A percentile compares a stretch with the other conserved stretches of the same genome.
phyloP scores from a whole-genome alignment of 2,329 filamentous ascomycete genomes.

The Penicillium freii region DNA sequence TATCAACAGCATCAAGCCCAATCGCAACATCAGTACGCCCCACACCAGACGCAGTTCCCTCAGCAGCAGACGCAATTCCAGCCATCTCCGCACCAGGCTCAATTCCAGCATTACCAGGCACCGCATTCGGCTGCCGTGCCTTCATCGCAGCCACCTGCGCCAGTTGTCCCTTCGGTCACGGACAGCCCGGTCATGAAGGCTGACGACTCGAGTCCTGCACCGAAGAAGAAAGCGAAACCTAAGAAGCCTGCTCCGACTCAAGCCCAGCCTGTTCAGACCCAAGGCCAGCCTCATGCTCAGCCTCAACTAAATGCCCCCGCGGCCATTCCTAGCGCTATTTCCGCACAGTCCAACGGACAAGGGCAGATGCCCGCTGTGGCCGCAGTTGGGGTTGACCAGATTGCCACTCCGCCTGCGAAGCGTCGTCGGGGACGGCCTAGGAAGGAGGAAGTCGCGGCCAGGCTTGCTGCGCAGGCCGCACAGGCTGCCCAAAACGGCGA shows the following conservation, averaged over 20 bases:
- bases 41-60: constrained; percentile 22
- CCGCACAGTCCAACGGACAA: constrained; percentile 19
- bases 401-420: constrained; percentile 11
- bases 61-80: constrained; percentile 15
- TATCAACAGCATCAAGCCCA: constrained; percentile 22
- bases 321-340: not conserved
- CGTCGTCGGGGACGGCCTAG: constrained; percentile 27
- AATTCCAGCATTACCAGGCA: constrained; percentile 25
- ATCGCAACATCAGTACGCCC: constrained; percentile 15
- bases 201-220: constrained; percentile 17
- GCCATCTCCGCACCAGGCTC: constrained; percentile 9
- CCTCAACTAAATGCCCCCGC: not conserved
- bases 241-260: constrained; percentile 3
- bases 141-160: constrained; percentile 5
- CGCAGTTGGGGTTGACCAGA: constrained; percentile 6
- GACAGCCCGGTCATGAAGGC: constrained; percentile 9
- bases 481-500: constrained; percentile 19
- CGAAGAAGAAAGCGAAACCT: constrained; percentile 26
- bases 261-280: not conserved
- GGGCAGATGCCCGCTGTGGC: constrained; percentile 5
- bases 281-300: constrained; percentile 1
- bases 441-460: constrained; percentile 27
- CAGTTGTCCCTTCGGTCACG: constrained; percentile 2
- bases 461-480: constrained; percentile 19
- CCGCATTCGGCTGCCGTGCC: constrained; percentile 13